phyloP scores from a whole-genome alignment of 371 early-diverging fungal species.

The Mucor saturninus region DNA sequence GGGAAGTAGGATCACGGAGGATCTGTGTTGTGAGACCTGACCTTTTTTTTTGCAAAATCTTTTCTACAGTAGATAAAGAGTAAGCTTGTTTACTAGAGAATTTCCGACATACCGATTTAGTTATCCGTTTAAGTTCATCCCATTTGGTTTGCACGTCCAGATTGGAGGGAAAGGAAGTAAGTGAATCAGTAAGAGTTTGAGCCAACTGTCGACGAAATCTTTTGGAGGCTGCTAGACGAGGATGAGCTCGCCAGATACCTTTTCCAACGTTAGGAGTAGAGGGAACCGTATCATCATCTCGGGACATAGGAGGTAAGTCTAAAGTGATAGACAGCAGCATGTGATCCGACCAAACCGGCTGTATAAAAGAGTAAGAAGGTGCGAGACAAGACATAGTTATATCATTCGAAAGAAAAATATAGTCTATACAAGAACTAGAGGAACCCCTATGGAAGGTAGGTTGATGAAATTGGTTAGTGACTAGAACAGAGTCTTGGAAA shows the following conservation, averaged over 20 bases:
- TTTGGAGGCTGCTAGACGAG: conserved; percentile 4
- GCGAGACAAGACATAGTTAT: not conserved
- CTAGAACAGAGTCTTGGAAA: not conserved
- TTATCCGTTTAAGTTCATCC: conserved; percentile 9
- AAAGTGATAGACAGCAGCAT: not conserved
- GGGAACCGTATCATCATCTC: not conserved
- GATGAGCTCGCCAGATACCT: conserved; percentile 23
- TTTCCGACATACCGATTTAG: not conserved
- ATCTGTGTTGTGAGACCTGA: not conserved
- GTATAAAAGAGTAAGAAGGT: not conserved
- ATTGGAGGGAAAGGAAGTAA: not conserved
- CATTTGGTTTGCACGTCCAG: conserved; percentile 9
- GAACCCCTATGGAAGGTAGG: conserved; percentile 3
- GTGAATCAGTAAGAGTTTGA: not conserved
- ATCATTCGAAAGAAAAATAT: conserved; percentile 5
- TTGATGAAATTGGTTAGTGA: not conserved
- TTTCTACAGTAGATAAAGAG: conserved; percentile 3
- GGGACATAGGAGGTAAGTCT: not conserved
- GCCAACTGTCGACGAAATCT: not conserved
- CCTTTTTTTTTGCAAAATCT: conserved; percentile 2
- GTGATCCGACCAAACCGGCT: conserved; percentile 20
- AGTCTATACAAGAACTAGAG: conserved; percentile 16
- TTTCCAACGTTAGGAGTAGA: conserved; percentile 11
- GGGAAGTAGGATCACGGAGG: not conserved
- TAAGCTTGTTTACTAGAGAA: conserved; percentile 3